phyloP scores from a whole-genome alignment of 164 flowering plant species.

The Euptelea pleiosperma region DNA sequence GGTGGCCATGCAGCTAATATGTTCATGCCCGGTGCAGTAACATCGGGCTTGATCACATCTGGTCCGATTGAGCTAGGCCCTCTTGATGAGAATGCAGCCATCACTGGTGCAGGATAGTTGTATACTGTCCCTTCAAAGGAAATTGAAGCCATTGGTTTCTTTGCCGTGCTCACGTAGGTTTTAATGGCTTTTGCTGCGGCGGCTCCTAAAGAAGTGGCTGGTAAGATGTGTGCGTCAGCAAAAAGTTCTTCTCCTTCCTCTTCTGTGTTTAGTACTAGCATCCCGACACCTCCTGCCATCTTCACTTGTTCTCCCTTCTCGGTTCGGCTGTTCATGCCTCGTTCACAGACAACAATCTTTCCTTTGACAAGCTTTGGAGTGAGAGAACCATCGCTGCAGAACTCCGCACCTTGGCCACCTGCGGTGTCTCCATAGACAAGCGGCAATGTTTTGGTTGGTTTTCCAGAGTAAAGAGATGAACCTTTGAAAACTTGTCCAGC shows the following conservation, averaged over 20 bases:
- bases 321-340: constrained; percentile 40
- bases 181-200: constrained; percentile 39
- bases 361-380: constrained; percentile 44
- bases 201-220: constrained; percentile 52
- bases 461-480: constrained; percentile 51
- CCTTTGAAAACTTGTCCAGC: constrained; percentile 47
- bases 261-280: constrained; percentile 45
- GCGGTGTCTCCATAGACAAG: constrained; percentile 51
- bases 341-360: constrained; percentile 59
- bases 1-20: constrained; percentile 80
- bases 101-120: constrained; percentile 50
- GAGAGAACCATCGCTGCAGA: constrained; percentile 46
- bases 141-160: constrained; percentile 42
- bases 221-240: constrained; percentile 57
- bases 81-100: constrained; percentile 73
- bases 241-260: constrained; percentile 56
- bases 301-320: constrained; percentile 58
- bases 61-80: constrained; percentile 52
- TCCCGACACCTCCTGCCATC: constrained; percentile 59
- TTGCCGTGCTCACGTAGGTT: constrained; percentile 24
- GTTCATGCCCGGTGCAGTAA: constrained; percentile 72
- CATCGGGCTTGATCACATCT: constrained; percentile 66
- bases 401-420: constrained; percentile 37
- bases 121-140: constrained; percentile 45
- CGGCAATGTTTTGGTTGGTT: constrained; percentile 26